Evolutionary conservation across 2,329 filamentous ascomycete genomes (phyloP).

Genomic region (Fusarium sp.): DNA sequence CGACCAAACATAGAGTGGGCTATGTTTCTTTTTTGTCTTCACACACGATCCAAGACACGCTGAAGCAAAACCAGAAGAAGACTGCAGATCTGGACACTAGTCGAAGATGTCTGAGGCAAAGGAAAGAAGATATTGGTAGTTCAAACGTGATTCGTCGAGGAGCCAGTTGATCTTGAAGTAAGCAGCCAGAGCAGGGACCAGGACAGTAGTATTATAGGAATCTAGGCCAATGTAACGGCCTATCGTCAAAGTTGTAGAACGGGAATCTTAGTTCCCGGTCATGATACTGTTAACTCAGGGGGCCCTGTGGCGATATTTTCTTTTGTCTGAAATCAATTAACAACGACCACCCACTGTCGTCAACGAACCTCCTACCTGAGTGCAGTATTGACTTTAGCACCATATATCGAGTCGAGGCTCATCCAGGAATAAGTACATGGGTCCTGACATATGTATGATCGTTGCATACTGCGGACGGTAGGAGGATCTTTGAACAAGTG

Average conservation of each 20-base stretch:
- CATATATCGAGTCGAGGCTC: not conserved
- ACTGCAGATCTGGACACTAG: conserved; percentile 18
- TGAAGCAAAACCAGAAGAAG: conserved; percentile 10
- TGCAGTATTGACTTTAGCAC: not conserved
- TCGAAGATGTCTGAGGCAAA: conserved; percentile 7
- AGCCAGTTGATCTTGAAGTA: conserved; percentile 11
- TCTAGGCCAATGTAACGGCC: conserved; percentile 27
- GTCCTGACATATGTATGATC: not conserved
- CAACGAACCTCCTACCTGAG: conserved; percentile 1
- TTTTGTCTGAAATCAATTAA: not conserved
- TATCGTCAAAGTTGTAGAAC: conserved; percentile 20
- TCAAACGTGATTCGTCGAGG: conserved; percentile 22
- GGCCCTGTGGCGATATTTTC: conserved; percentile 18
- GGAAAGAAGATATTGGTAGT: conserved; percentile 15
- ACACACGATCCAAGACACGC: not conserved
- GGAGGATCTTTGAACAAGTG: conserved; percentile 15
- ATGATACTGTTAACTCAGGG: conserved; percentile 15
- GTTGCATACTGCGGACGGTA: conserved; percentile 15
- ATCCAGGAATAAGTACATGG: conserved; percentile 13
- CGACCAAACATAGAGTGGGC: conserved; percentile 4
- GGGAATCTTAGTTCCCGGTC: conserved; percentile 19
- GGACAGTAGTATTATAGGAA: not conserved
- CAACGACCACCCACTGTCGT: conserved; percentile 7
- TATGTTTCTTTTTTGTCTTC: conserved; percentile 1
- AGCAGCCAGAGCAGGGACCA: conserved; percentile 34